Conservation (phyloP, 2,329 filamentous ascomycete species). For the Fusarium sambucinum region DNA sequence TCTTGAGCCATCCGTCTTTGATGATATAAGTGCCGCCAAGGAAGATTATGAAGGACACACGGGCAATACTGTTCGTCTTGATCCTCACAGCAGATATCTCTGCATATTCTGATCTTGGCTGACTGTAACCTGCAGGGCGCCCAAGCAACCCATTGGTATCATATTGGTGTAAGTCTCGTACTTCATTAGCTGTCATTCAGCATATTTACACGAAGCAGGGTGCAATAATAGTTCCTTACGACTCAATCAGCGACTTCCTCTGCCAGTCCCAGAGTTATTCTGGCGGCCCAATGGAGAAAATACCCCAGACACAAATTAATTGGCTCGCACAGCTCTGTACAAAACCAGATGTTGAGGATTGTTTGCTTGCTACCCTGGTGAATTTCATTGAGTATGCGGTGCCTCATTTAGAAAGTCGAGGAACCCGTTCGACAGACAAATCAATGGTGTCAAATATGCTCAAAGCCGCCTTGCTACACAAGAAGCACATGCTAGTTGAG, state of each 20-base stretch:
- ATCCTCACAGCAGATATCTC: not conserved
- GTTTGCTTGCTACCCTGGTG: not conserved
- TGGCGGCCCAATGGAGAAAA: not conserved
- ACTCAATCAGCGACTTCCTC: slow-evolving; percentile 32
- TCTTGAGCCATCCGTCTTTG: slow-evolving; percentile 43
- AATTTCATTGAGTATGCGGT: not conserved
- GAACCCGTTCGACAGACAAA: not conserved
- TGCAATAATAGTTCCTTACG: slow-evolving; percentile 37
- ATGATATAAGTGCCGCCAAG: slow-evolving; percentile 12
- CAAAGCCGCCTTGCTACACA: slow-evolving; percentile 12
- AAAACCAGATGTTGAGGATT: not conserved
- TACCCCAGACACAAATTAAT: slow-evolving; percentile 9
- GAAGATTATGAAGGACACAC: slow-evolving; percentile 48
- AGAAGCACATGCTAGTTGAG: slow-evolving; percentile 12
- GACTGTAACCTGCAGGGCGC: slow-evolving; percentile 27
- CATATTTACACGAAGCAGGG: slow-evolving; percentile 20
- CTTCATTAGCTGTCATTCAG: not conserved
- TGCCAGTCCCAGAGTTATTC: not conserved
- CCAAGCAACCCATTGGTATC: slow-evolving; percentile 45
- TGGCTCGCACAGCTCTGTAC: slow-evolving; percentile 24
- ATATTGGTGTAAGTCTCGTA: slow-evolving; percentile 28
- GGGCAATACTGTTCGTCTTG: slow-evolving; percentile 46
- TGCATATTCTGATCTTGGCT: not conserved
- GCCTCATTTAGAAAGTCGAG: not conserved
- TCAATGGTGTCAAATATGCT: slow-evolving; percentile 21